Percentiles rank a stretch among this genome's conserved stretches.
Evolutionary conservation across 768 basidiomycete genomes (phyloP).

Genomic region (Lactifluus pinguis): DNA sequence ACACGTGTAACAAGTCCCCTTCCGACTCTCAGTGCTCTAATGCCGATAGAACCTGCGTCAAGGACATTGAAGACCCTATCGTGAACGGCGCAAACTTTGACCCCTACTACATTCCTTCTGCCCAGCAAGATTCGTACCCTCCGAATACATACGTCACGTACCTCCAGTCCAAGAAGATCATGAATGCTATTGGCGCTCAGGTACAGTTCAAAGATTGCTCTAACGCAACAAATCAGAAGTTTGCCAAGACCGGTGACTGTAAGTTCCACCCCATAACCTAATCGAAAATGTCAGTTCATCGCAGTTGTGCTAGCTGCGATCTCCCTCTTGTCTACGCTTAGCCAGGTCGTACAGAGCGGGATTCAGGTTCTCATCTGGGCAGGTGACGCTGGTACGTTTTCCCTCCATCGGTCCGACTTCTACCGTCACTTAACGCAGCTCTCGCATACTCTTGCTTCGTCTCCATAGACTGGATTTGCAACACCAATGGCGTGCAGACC

Average conservation of each 20-base stretch:
- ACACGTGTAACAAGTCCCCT: slow-evolving; percentile 36
- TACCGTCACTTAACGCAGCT: slow-evolving; percentile 13
- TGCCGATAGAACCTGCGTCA: slow-evolving; percentile 41
- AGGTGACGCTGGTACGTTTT: slow-evolving; percentile 27
- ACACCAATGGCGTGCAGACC: slow-evolving; percentile 38
- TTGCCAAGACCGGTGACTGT: slow-evolving; percentile 38
- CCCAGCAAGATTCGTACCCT: slow-evolving; percentile 34
- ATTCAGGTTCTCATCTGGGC: slow-evolving; percentile 43
- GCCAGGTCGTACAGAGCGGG: slow-evolving; percentile 1
- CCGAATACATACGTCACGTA: slow-evolving; percentile 24
- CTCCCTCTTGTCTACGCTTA: neutral
- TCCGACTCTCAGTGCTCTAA: slow-evolving; percentile 37
- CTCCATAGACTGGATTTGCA: slow-evolving; percentile 35
- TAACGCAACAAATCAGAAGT: slow-evolving; percentile 30
- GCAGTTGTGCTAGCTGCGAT: slow-evolving; percentile 24
- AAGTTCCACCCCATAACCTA: slow-evolving; percentile 23
- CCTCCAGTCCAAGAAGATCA: slow-evolving; percentile 20
- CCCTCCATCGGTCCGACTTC: neutral
- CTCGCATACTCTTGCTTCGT: slow-evolving; percentile 31
- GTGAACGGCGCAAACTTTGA: slow-evolving; percentile 37
- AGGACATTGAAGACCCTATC: slow-evolving; percentile 37
- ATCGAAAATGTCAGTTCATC: slow-evolving; percentile 5
- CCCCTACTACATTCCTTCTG: slow-evolving; percentile 35
- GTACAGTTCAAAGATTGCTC: slow-evolving; percentile 29
- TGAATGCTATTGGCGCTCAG: slow-evolving; percentile 30